A percentile compares a stretch with the other conserved stretches of the same genome.
Conservation (phyloP, 2,329 filamentous ascomycete species). For the Proliferodiscus dingleyae region DNA sequence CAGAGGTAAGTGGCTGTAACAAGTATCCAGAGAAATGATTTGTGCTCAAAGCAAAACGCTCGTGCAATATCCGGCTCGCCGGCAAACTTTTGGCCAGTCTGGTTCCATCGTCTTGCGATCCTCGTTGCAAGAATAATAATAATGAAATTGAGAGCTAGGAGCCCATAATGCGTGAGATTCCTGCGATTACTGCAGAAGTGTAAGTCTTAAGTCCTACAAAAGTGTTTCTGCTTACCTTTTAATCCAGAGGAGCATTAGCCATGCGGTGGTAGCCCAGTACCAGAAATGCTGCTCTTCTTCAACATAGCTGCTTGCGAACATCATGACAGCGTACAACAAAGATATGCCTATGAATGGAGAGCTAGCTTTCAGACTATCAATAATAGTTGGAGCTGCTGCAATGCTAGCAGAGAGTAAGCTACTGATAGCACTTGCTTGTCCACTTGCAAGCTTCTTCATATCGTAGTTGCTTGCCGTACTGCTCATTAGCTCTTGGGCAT, state of each 20-base stretch:
- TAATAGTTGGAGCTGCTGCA: slow-evolving; percentile 40
- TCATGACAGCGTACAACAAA: slow-evolving; percentile 72
- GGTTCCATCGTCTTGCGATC: slow-evolving; percentile 79
- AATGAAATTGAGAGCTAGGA: slow-evolving; percentile 28
- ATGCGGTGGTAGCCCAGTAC: slow-evolving; percentile 82
- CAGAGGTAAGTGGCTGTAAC: slow-evolving; percentile 65
- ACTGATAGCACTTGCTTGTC: slow-evolving; percentile 37
- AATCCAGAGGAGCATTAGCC: slow-evolving; percentile 53
- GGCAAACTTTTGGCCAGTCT: slow-evolving; percentile 93
- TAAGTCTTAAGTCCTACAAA: slow-evolving; percentile 11
- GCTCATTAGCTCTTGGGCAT: slow-evolving; percentile 70
- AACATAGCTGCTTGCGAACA: slow-evolving; percentile 97
- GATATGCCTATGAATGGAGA: slow-evolving; percentile 47
- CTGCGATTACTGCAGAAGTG: slow-evolving; percentile 20
- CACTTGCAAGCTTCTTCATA: slow-evolving; percentile 53
- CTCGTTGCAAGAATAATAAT: slow-evolving; percentile 58
- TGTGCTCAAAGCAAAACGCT: slow-evolving; percentile 59
- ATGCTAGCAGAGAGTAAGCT: slow-evolving; percentile 31
- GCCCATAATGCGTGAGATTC: slow-evolving; percentile 6
- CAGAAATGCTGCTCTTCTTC: slow-evolving; percentile 99
- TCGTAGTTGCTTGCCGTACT: slow-evolving; percentile 92
- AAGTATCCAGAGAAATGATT: slow-evolving; percentile 67
- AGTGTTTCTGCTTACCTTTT: slow-evolving; percentile 32
- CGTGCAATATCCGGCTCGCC: slow-evolving; percentile 86
- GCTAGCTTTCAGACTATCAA: slow-evolving; percentile 28